phyloP scores from a whole-genome alignment of 345 rosid genomes.

The Camelina laxa region DNA sequence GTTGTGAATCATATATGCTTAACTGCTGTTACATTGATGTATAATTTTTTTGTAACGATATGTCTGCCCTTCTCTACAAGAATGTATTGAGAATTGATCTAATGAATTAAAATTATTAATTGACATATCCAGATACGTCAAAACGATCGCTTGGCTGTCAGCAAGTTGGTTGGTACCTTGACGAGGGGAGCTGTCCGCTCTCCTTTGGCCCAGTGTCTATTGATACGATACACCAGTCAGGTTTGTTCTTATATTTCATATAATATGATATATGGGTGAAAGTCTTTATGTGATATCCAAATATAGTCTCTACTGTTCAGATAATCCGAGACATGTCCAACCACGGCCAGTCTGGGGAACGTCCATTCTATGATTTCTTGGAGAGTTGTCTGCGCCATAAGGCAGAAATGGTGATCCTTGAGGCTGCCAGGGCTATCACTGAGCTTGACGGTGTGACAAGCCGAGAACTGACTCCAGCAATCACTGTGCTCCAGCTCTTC shows the following conservation, averaged over 20 bases:
- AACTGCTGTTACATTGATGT: slow-evolving; percentile 17
- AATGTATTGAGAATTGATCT: slow-evolving; percentile 15
- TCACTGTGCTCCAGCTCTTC: slow-evolving; percentile 94
- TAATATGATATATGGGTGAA: neutral
- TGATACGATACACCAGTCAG: slow-evolving; percentile 94
- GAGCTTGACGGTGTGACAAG: slow-evolving; percentile 89
- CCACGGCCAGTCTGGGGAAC: slow-evolving; percentile 79
- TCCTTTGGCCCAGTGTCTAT: slow-evolving; percentile 93
- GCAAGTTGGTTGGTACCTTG: slow-evolving; percentile 88
- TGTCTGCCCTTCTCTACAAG: neutral
- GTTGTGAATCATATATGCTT: neutral
- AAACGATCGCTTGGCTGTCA: slow-evolving; percentile 89
- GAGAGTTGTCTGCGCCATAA: slow-evolving; percentile 96
- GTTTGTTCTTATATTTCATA: slow-evolving; percentile 43
- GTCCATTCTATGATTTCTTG: slow-evolving; percentile 94
- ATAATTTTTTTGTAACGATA: neutral
- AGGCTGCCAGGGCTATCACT: slow-evolving; percentile 98
- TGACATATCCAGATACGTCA: slow-evolving; percentile 73
- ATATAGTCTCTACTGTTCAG: slow-evolving; percentile 46
- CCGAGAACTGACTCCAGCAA: slow-evolving; percentile 95
- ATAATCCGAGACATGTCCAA: slow-evolving; percentile 81
- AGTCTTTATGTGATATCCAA: slow-evolving; percentile 8
- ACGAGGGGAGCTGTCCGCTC: slow-evolving; percentile 94
- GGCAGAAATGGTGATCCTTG: slow-evolving; percentile 98
- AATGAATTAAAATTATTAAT: slow-evolving; percentile 10